Conservation (phyloP, 1,139 yeast species). For the Taphrina betulina region DNA sequence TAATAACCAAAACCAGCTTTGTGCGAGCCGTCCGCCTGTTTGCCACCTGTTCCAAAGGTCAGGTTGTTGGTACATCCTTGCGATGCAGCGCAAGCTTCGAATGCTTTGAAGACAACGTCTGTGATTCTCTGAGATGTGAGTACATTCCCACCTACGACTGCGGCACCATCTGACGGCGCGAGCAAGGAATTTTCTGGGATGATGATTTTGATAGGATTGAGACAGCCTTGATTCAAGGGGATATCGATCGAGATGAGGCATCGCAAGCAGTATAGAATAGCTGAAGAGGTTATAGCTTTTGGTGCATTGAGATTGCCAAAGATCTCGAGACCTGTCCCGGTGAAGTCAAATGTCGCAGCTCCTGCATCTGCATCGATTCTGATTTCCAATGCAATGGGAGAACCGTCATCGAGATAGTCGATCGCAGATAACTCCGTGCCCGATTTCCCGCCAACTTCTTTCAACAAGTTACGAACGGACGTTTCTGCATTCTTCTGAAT, state of each 20-base stretch:
- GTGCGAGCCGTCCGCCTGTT: constrained; percentile 45
- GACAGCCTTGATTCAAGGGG: constrained; percentile 82
- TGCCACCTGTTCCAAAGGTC: constrained; percentile 61
- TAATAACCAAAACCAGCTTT: constrained; percentile 63
- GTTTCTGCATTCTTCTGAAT: constrained; percentile 61
- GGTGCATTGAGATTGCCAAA: constrained; percentile 63
- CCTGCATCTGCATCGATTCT: constrained; percentile 51
- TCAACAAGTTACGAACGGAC: constrained; percentile 53
- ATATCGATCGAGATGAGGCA: constrained; percentile 73
- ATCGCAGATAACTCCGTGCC: constrained; percentile 49
- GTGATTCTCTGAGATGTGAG: constrained; percentile 81
- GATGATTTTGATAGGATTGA: constrained; percentile 62
- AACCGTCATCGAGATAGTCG: constrained; percentile 65
- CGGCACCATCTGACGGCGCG: constrained; percentile 72
- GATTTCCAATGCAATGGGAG: constrained; percentile 52
- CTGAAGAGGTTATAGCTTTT: constrained; percentile 61
- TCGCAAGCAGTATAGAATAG: constrained; percentile 73
- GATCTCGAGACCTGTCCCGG: constrained; percentile 61
- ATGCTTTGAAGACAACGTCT: constrained; percentile 73
- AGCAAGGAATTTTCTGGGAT: constrained; percentile 71
- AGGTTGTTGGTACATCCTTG: constrained; percentile 67
- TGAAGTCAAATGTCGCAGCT: constrained; percentile 57
- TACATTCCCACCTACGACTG: constrained; percentile 88
- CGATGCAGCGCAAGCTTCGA: constrained; percentile 73
- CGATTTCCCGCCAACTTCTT: constrained; percentile 44